These are phyloP conservation scores for Schizonepeta tenuifolia DNA, from an alignment of 257 asterid genomes.

Conservation along the genomic window DNA sequence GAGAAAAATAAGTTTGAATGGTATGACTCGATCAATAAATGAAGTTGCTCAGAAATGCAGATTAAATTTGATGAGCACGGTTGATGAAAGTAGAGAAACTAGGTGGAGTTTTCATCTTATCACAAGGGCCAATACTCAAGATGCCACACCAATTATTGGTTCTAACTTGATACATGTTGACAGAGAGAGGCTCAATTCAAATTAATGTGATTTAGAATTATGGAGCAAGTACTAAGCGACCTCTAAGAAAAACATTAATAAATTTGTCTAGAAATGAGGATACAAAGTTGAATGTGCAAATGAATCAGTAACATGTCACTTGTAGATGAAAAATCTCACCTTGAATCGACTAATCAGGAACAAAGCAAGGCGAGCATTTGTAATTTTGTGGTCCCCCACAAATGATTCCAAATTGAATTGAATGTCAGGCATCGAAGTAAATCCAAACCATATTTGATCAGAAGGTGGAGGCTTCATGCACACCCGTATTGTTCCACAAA, in stretches of 20 bases:
- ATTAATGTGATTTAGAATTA: neutral
- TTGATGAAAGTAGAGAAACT: neutral
- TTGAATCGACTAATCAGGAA: constrained; percentile 77
- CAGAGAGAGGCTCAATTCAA: neutral
- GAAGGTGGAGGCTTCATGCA: constrained; percentile 96
- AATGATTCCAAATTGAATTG: constrained; percentile 79
- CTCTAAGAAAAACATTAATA: neutral
- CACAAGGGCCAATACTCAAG: constrained; percentile 8
- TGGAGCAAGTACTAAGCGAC: neutral
- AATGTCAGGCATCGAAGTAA: constrained; percentile 88
- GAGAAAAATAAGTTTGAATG: neutral
- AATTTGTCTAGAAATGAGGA: neutral
- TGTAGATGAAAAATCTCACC: constrained; percentile 52
- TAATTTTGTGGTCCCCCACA: constrained; percentile 85
- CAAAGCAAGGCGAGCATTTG: constrained; percentile 74
- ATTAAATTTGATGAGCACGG: neutral
- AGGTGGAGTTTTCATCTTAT: neutral
- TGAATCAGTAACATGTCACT: constrained; percentile 4
- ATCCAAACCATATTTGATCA: constrained; percentile 91
- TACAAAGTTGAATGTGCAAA: constrained; percentile 13
- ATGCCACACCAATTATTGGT: neutral
- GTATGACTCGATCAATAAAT: neutral
- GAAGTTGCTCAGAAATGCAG: constrained; percentile 4
- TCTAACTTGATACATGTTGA: constrained; percentile 5
- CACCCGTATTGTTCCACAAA: constrained; percentile 78